A percentile compares a stretch with the other conserved stretches of the same genome.
phyloP scores from a whole-genome alignment of 306 rosid genomes.

The Albizia julibrissin region DNA sequence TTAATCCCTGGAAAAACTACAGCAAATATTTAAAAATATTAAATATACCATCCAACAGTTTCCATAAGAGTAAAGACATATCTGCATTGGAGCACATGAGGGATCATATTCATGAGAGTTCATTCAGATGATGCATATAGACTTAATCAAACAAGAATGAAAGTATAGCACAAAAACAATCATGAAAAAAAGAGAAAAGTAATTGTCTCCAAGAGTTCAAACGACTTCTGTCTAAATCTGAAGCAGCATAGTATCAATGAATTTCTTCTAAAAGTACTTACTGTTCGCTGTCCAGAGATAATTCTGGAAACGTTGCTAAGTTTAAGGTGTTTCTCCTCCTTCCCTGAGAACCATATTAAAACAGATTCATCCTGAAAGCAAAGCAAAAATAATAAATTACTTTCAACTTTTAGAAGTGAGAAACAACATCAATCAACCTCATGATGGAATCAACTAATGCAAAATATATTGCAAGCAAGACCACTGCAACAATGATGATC shows the following conservation, averaged over 20 bases:
- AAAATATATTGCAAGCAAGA: constrained; percentile 18
- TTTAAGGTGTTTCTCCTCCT: constrained; percentile 94
- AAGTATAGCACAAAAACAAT: constrained; percentile 21
- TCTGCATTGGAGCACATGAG: constrained; percentile 9
- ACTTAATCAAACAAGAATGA: constrained; percentile 4
- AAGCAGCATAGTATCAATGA: constrained; percentile 30
- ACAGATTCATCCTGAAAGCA: constrained; percentile 90
- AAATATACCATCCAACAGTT: constrained; percentile 25
- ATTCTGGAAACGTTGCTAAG: constrained; percentile 92
- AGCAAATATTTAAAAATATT: background rate
- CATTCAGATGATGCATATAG: constrained; percentile 19
- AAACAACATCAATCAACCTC: constrained; percentile 30
- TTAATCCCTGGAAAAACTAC: constrained; percentile 3
- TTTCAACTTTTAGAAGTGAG: constrained; percentile 20
- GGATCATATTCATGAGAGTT: constrained; percentile 26
- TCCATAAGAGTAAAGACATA: background rate
- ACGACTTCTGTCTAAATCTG: constrained; percentile 21
- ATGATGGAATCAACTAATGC: constrained; percentile 18
- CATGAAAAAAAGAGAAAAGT: background rate
- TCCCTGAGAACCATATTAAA: constrained; percentile 98
- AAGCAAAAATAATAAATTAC: constrained; percentile 28
- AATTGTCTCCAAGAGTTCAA: constrained; percentile 19
- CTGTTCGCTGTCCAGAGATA: constrained; percentile 98
- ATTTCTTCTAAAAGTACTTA: constrained; percentile 45
- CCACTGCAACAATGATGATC: constrained; percentile 22